Evolutionary conservation across 768 basidiomycete species (phyloP), one percentile per base, ranked within the genome.

Genomic region (Leccinum aurantiacum): DNA sequence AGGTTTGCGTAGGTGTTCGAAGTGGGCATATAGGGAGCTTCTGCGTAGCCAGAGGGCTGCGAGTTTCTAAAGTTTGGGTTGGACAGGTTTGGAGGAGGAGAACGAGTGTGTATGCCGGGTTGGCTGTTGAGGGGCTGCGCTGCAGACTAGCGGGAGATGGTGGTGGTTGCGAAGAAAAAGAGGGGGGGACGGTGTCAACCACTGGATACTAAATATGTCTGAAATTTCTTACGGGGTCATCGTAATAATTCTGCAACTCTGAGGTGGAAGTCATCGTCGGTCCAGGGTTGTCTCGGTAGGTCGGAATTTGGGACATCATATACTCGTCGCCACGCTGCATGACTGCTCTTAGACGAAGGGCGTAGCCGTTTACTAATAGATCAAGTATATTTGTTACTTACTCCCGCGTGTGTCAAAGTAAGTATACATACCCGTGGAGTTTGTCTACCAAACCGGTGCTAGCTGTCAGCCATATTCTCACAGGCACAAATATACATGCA

Each of bases 21-120:
- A 19, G 65, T 56, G 2, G 62, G 53, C 65, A 67, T 71, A 63
- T 63, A 65, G 22, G 67, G 72, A 0, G 60, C 60, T 67, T 72
- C 61, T 1, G 72, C 60, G 50, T 69, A 71, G 38, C 25, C 65
- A 14, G 61, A 64, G 22, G 68, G 67, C 60, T 67, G 68, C 0
- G 67, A 44, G 61, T 67, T 61, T 63, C 64, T 67, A 53, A 61
- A 64, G 52, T 69, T 63, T 33, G 67, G 64, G 64, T 69, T 71
- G 53, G 64, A 44, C 46, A 64, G 33, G 54, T 67, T 46, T 64
- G 61, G 69, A 49, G 60, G 60, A 1, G 75, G 60, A 1, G 75
- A 77, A 69, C 63, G 78, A 76, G 73, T 60, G 78, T 79, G 67
- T 57, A 44, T 60, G 72, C 71, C 74, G 54, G 72, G 22, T 60